phyloP scores from a whole-genome alignment of 371 early-diverging fungal genomes.

The Mycotypha africana region DNA sequence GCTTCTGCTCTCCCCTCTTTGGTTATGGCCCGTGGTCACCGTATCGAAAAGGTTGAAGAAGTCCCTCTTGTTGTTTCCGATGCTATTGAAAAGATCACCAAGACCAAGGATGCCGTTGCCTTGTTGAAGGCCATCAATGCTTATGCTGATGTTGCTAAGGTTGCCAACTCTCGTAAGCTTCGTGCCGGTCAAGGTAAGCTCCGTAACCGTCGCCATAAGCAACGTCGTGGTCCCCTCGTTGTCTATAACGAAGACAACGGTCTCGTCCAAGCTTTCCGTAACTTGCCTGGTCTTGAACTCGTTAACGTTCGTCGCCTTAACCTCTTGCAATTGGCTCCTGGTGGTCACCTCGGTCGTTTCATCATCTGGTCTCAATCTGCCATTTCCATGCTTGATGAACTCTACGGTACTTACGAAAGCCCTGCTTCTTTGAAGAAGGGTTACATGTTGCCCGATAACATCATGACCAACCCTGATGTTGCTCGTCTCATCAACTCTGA shows the following conservation, averaged over 20 bases:
- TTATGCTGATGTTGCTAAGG: slow-evolving; percentile 96
- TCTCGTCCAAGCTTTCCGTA: slow-evolving; percentile 97
- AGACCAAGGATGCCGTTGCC: slow-evolving; percentile 97
- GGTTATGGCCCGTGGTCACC: slow-evolving; percentile 99
- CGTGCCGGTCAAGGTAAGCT: slow-evolving; percentile 99
- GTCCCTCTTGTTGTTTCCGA: slow-evolving; percentile 96
- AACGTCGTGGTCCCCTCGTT: slow-evolving; percentile 98
- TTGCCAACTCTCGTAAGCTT: slow-evolving; percentile 94
- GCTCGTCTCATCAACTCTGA: slow-evolving; percentile 96
- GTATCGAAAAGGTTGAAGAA: slow-evolving; percentile 91
- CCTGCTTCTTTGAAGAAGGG: slow-evolving; percentile 89
- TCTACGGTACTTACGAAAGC: slow-evolving; percentile 90
- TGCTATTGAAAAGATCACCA: slow-evolving; percentile 79
- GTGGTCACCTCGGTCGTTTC: slow-evolving; percentile 99
- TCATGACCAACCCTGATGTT: slow-evolving; percentile 95
- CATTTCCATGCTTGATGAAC: slow-evolving; percentile 89
- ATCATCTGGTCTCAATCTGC: slow-evolving; percentile 99
- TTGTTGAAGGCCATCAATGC: slow-evolving; percentile 93
- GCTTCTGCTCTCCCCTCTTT: slow-evolving; percentile 96
- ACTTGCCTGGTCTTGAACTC: slow-evolving; percentile 99
- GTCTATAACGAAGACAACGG: slow-evolving; percentile 97
- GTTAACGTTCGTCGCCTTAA: slow-evolving; percentile 91
- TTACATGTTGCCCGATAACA: slow-evolving; percentile 86
- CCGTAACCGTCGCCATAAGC: slow-evolving; percentile 98
- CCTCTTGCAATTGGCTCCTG: slow-evolving; percentile 99